Evolutionary conservation across 768 basidiomycete genomes (phyloP).

Genomic region (Cystofilobasidium macerans): DNA sequence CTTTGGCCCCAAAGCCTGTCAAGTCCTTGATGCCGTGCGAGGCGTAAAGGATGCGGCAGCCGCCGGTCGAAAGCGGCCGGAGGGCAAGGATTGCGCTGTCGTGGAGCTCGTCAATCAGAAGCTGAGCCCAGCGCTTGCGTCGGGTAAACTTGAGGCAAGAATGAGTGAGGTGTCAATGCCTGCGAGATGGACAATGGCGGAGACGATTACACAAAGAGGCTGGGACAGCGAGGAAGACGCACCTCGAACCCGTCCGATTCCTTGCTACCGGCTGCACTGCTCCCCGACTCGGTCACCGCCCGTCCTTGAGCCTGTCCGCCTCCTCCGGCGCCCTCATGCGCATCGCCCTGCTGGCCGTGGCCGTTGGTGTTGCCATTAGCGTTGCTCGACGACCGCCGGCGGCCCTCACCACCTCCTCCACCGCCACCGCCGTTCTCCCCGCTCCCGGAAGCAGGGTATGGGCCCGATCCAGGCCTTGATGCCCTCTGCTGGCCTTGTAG

Average conservation of each 20-base stretch:
- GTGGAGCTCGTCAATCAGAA: constrained; percentile 62
- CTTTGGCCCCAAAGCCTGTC: constrained; percentile 64
- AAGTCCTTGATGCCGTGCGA: constrained; percentile 57
- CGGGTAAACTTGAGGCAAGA: constrained; percentile 55
- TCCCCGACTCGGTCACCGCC: neutral
- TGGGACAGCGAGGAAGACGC: neutral
- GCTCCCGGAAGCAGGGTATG: neutral
- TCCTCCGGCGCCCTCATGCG: neutral
- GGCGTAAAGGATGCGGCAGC: constrained; percentile 47
- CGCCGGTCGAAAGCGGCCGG: constrained; percentile 45
- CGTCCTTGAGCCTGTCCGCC: too few species aligned
- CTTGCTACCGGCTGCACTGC: constrained; percentile 1
- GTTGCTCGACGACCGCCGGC: neutral
- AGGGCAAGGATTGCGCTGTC: constrained; percentile 58
- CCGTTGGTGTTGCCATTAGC: neutral
- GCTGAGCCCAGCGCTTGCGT: constrained; percentile 74
- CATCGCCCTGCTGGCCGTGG: neutral
- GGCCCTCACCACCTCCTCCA: neutral
- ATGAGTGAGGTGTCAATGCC: neutral
- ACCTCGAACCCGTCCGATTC: neutral
- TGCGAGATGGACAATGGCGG: neutral
- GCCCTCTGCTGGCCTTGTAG: too few species aligned
- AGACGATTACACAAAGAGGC: neutral
- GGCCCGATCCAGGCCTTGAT: neutral
- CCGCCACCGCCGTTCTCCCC: neutral